Conservation (phyloP, 1,284 basidiomycete species). For the Mycena citricolor region DNA sequence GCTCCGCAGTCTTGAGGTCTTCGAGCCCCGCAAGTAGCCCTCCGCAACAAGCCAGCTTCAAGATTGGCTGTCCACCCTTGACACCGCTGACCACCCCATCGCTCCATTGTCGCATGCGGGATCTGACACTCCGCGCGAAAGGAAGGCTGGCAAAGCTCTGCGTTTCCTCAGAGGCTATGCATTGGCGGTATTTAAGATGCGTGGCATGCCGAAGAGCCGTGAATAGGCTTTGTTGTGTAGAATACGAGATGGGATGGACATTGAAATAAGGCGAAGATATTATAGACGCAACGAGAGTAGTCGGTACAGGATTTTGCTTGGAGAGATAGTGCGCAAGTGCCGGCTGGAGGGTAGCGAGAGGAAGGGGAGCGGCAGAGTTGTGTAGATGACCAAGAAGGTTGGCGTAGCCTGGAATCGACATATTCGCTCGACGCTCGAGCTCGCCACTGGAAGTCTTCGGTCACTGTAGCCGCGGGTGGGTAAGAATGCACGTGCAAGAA, state of each 20-base stretch:
- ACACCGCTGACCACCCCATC: constrained; percentile 59
- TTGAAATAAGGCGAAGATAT: constrained; percentile 61
- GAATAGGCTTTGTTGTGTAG: constrained; percentile 52
- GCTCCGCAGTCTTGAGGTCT: constrained; percentile 43
- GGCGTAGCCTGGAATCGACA: constrained; percentile 36
- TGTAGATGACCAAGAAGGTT: constrained; percentile 60
- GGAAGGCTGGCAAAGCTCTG: constrained; percentile 23
- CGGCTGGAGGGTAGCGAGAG: constrained; percentile 53
- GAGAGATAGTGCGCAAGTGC: constrained; percentile 67
- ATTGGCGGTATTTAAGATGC: constrained; percentile 49
- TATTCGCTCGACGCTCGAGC: constrained; percentile 2
- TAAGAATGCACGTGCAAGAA: too few relatives aligned
- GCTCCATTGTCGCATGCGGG: constrained; percentile 52
- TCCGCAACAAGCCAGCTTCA: constrained; percentile 57
- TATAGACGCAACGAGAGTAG: constrained; percentile 63
- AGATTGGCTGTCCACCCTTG: constrained; percentile 58
- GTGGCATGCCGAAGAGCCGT: constrained; percentile 63
- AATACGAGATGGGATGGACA: constrained; percentile 45
- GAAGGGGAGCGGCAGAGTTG: constrained; percentile 44
- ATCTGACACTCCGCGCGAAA: constrained; percentile 43
- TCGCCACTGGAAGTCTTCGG: not conserved
- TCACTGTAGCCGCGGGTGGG: too few relatives aligned
- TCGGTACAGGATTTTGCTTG: constrained; percentile 51
- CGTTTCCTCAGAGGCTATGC: constrained; percentile 30
- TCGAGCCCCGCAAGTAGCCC: constrained; percentile 66